Base-by-base conservation (phyloP, 2,329 filamentous ascomycete species). In the Ophiosphaerella narmari region DNA sequence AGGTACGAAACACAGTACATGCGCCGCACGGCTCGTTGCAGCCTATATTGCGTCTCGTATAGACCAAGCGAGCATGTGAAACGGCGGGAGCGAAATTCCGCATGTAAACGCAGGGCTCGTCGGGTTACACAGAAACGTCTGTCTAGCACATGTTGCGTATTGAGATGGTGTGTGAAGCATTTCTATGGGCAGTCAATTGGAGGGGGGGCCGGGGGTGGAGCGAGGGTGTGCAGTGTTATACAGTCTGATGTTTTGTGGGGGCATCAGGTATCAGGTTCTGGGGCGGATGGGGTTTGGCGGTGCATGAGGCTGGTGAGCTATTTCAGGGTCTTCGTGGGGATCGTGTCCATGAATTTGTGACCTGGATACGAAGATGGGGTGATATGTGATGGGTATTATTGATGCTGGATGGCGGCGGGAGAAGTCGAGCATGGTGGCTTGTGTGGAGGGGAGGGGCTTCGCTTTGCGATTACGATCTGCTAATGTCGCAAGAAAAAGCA, bases 401-500 rank as follows among this genome's bases (percentile, higher is more conserved):
- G 26, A 29, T 29, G 26, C 26, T 29, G 26, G 26, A 21, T 11
- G 11, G 5, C 11, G 26, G 26, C 26, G 7, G 26, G 26, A 35
- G 4, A 35, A 35, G 7, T 2, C 33, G 8, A 35, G 13, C 33
- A n/a, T 35, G 33, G 8, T 13, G 33, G 13, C 13, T n/a, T 35
- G 18, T 21, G 18, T 21, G 9, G 7, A 35, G 9, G 9, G 26
- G n/a, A 18, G n/a, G 12, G 26, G 14, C 39, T 34, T 33, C 29
- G 11, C 16, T 5, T 42, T 16, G 39, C 26, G 2, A 12, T 31
- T 12, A 8, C 11, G 23, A 40, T 31, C 23, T 7, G 24, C 5
- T 2, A 21, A 50, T 50, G 32, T 45, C 42, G 47, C 37, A 36
- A 50, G 42, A 31, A 45, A 50, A 41, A 42, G 47, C 24, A 50